Evolutionary conservation across 2,329 filamentous ascomycete species (phyloP), one percentile per base, ranked within the genome.

Genomic region (Bimuria novae-zelandiae): DNA sequence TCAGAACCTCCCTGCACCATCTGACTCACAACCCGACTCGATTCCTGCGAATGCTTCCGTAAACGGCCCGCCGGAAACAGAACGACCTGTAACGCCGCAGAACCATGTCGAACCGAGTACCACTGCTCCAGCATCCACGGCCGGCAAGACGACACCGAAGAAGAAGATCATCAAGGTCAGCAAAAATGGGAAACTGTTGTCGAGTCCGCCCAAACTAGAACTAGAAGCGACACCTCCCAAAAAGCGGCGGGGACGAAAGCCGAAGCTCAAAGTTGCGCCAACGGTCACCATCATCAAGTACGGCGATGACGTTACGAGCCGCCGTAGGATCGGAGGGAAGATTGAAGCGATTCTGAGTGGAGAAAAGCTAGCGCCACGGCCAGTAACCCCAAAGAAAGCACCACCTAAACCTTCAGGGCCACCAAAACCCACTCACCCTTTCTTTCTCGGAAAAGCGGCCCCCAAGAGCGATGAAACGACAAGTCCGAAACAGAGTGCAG

Each of bases 321-420:
- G 80, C 33, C 64, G 70, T 27, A 73, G 74, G 0, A 69, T 89
- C 23, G 88, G 86, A 0, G 69, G 79, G 7, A 81, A 79, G 58
- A 88, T 96, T 51, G 75, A 86, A 21, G 76, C 80, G 4, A 89
- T 95, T 21, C 70, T 92, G 48, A 54, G 63, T 62, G 73, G 75
- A 37, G 39, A 60, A 30, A 72, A 57, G 51, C 64, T 57, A 35
- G 43, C 43, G 8, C 53, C 52, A 17, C 56, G 51, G 14, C 58
- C 51, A 54, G 62, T 57, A 30, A 69, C 58, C 11, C 51, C 48
- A 40, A 55, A 62, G 45, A 61, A 67, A 49, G 25, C 45, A 33
- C 40, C 64, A 21, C 35, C 54, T 30, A 74, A 73, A 56, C 66
- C 71, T 56, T 48, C 63, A 45, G 62, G 63, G 12, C 62, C 73